A percentile compares a stretch with the other conserved stretches of the same genome.
These are phyloP conservation scores for Bryoerythrophyllum caledonicum DNA, from an alignment of 225 moss, liverwort and hornwort genomes.

Conservation along the genomic window DNA sequence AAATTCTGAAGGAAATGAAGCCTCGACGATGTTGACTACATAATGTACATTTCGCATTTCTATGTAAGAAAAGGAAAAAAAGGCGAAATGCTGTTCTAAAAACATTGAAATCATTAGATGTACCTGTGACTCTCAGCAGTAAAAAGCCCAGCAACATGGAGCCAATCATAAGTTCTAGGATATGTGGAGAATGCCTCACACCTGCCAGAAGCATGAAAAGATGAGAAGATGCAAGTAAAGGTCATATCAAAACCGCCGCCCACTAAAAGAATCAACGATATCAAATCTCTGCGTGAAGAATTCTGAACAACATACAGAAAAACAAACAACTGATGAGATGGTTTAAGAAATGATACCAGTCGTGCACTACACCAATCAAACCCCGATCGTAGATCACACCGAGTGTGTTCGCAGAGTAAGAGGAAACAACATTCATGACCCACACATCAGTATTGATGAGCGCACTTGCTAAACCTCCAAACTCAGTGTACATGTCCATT, in stretches of 20 bases:
- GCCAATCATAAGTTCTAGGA: conserved; percentile 73
- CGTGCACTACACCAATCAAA: conserved; percentile 82
- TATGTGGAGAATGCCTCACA: conserved; percentile 87
- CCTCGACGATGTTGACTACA: not conserved
- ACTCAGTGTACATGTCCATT: conserved; percentile 83
- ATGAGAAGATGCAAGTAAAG: not conserved
- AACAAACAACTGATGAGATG: not conserved
- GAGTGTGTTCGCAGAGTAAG: conserved; percentile 82
- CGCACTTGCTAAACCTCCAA: conserved; percentile 81
- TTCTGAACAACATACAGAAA: not conserved
- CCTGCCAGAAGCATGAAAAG: conserved; percentile 39
- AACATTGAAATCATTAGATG: not conserved
- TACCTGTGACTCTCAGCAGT: conserved; percentile 83
- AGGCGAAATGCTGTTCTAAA: not conserved
- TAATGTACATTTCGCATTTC: not conserved
- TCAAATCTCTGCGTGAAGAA: not conserved
- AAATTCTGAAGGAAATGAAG: not conserved
- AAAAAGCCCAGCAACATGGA: conserved; percentile 69
- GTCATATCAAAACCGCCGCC: not conserved
- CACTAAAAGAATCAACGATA: not conserved
- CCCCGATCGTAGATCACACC: conserved; percentile 87
- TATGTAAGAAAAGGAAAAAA: not conserved
- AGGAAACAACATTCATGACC: conserved; percentile 99
- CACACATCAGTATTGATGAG: conserved; percentile 71
- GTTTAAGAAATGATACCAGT: conserved; percentile 55